Conservation (phyloP, 225 moss, liverwort and hornwort species). For the Physcomitrium patens region DNA sequence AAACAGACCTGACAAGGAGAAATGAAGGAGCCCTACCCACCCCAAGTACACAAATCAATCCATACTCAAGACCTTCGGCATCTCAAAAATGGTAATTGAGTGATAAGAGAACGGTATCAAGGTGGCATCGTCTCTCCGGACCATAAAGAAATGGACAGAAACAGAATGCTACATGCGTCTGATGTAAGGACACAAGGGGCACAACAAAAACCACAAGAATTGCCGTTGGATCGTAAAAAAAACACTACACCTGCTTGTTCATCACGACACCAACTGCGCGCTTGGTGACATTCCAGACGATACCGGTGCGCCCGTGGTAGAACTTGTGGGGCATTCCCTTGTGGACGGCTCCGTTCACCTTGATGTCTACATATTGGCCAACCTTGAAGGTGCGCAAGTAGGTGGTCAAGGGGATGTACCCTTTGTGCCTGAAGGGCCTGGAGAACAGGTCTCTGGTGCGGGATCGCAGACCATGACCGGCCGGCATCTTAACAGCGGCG, state of each 20-base stretch:
- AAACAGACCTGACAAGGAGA: too few species aligned
- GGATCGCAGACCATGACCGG: slow-evolving; percentile 34
- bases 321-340: too few species aligned
- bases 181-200: not conserved
- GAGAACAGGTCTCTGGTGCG: slow-evolving; percentile 38
- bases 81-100: too few species aligned
- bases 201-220: not conserved
- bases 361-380: slow-evolving; percentile 4
- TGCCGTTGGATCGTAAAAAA: not conserved
- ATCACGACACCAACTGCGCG: slow-evolving; percentile 35
- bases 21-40: too few species aligned
- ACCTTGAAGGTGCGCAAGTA: slow-evolving; percentile 37
- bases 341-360: too few species aligned
- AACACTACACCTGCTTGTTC: slow-evolving; percentile 32
- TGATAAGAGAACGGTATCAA: too few species aligned
- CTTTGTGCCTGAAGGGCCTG: slow-evolving; percentile 36
- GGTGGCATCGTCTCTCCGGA: too few species aligned
- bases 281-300: slow-evolving; percentile 38
- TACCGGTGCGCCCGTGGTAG: slow-evolving; percentile 34
- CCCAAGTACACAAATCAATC: too few species aligned
- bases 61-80: too few species aligned
- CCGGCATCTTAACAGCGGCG: slow-evolving; percentile 24
- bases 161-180: too few species aligned
- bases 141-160: too few species aligned
- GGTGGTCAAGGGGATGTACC: slow-evolving; percentile 28